Evolutionary conservation across 1,139 yeast genomes (phyloP), one percentile per base, ranked within the genome.

Genomic region (Blastobotrys niveus): DNA sequence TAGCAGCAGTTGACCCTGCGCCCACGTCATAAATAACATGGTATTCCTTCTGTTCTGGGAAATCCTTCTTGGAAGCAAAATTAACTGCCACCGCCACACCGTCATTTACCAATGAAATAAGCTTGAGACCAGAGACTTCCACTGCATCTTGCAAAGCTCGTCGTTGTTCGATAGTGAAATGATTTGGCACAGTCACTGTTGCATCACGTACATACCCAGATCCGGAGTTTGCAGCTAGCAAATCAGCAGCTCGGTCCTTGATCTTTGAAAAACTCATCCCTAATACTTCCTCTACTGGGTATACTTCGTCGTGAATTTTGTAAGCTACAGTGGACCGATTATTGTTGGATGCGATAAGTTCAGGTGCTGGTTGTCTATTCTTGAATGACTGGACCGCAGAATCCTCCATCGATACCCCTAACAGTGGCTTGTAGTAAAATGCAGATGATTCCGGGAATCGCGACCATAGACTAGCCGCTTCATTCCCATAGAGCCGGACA

Each of bases 21-120:
- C 99, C 99, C 75, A 84, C 77, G 62, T 91, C 98, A 62, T 81
- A 87, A 26, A 93, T 74, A 43, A 88, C 62, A 58, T 84, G 86
- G 57, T 81, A 76, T 55, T 80, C 79, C 42, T 71, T 68, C 12
- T 62, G 63, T 3, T 70, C 72, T 24, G 56, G 45, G 45, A 67
- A 65, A 49, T 62, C 57, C 43, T 75, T 69, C 31, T 72, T 73
- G 34, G 82, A 71, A 17, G 77, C 73, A 61, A 79, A 88, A 60
- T 88, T 87, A 40, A 86, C 68, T 1, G 95, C 96, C 19, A 87
- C 91, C 1, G 97, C 89, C 15, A 87, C 69, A 15, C 96, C 97
- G 61, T 91, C 97, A 58, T 85, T 91, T 2, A 89, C 83, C 42
- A 87, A 68, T 0, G 83, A 78, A 50, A 82, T 73, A 18, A 80